Conservation (phyloP, 179 eudicot species). For the Silene coronaria region DNA sequence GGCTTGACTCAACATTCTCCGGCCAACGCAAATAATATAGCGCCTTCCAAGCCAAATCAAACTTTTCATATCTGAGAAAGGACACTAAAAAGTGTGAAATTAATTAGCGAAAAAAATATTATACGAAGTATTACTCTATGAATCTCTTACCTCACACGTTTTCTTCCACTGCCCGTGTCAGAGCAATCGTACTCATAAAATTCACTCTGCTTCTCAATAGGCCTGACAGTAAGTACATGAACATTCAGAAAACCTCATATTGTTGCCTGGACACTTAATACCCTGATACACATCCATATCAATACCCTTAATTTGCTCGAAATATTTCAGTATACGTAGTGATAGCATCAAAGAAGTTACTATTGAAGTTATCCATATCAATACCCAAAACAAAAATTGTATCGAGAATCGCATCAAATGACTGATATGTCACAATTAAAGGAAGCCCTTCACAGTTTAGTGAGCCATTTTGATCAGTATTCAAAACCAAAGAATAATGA, state of each 20-base stretch:
- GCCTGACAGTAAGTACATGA: conserved; percentile 36
- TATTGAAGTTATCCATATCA: background rate
- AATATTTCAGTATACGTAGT: background rate
- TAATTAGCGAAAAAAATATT: conserved; percentile 7
- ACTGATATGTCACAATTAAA: too few relatives aligned
- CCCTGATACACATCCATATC: background rate
- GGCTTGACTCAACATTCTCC: conserved; percentile 22
- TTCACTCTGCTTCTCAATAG: conserved; percentile 31
- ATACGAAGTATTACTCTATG: conserved; percentile 13
- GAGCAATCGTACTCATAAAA: conserved; percentile 30
- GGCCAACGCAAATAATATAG: conserved; percentile 60
- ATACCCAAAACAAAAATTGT: too few relatives aligned
- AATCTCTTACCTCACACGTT: conserved; percentile 65
- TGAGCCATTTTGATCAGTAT: too few relatives aligned
- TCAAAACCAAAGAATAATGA: too few relatives aligned
- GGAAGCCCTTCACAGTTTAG: too few relatives aligned
- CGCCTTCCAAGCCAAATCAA: conserved; percentile 57
- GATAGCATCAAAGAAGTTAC: background rate
- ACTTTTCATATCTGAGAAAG: conserved; percentile 46
- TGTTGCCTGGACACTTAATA: background rate
- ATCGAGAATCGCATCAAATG: background rate
- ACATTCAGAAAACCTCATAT: background rate
- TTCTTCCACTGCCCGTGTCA: conserved; percentile 34
- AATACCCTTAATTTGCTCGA: background rate
- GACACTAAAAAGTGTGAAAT: background rate